A percentile compares a stretch with the other conserved stretches of the same genome.
Conservation (phyloP, 2,329 filamentous ascomycete genomes). For the Anthostomella pinea region DNA sequence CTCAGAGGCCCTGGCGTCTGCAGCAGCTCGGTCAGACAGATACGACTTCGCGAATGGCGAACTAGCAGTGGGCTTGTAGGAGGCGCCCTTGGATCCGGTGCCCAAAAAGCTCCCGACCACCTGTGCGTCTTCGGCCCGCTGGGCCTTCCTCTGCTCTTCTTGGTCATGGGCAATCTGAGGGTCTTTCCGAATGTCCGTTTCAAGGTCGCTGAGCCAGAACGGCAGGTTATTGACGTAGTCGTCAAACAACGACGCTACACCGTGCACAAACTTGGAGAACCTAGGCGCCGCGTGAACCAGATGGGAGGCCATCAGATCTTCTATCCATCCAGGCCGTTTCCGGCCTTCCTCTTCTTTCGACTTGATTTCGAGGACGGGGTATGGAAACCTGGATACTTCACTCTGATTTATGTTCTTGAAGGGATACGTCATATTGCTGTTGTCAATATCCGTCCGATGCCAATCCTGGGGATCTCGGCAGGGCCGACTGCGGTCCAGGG, state of each 20-base stretch:
- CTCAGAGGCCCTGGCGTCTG: constrained; percentile 37
- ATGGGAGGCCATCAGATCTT: constrained; percentile 89
- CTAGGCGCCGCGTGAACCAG: constrained; percentile 84
- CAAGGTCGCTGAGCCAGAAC: constrained; percentile 91
- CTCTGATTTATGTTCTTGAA: constrained; percentile 86
- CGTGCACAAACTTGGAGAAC: constrained; percentile 97
- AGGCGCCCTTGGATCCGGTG: constrained; percentile 40
- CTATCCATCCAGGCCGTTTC: constrained; percentile 79
- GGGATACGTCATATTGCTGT: constrained; percentile 76
- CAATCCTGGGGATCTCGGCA: constrained; percentile 85
- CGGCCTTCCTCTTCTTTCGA: constrained; percentile 63
- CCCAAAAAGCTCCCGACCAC: constrained; percentile 87
- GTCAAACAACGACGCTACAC: constrained; percentile 86
- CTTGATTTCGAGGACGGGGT: constrained; percentile 90
- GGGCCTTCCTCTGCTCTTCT: constrained; percentile 80
- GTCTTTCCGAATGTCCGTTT: constrained; percentile 90
- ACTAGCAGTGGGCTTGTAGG: constrained; percentile 59
- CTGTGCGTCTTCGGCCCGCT: constrained; percentile 80
- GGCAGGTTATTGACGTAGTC: constrained; percentile 94
- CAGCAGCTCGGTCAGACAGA: constrained; percentile 53
- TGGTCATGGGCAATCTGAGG: constrained; percentile 87
- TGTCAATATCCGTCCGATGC: constrained; percentile 90
- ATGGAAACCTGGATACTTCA: constrained; percentile 88
- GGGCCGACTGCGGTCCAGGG: constrained; percentile 77
- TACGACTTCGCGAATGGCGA: constrained; percentile 69